Base-by-base conservation (phyloP, 1,284 basidiomycete genomes). In the Salmacisia buchloeana region DNA sequence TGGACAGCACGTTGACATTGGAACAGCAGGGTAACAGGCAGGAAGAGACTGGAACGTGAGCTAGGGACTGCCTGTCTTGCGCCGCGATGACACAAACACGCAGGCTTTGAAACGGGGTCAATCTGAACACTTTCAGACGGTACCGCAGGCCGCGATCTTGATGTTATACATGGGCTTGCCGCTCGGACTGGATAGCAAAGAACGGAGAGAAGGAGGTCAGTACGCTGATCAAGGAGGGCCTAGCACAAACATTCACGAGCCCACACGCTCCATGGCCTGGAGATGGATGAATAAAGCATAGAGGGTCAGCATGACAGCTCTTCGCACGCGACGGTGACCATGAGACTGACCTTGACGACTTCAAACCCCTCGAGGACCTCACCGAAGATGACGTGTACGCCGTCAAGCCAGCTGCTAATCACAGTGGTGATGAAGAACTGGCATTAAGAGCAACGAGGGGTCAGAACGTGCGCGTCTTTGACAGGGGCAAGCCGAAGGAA, bases 381-480 rank as follows among this genome's bases (percentile, higher is more conserved):
- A 46, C 77, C 77, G 60, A 79, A 79, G 31, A 79, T 76, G 52
- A 75, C 71, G 65, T 72, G 72, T 34, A 66, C 62, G 38, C 69
- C 66, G 57, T 78, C 76, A 27, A 79, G 66, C 75, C 75, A 77
- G 25, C 63, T 58, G 7, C 78, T 80, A 58, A 68, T 66, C 31
- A 73, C 74, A 13, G 74, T 76, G 66, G 76, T 78, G 60, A 79
- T 75, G 62, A 79, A 78, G 69, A 78, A 79, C 65, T 76, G 71
- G 3, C 18, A 36, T n/a, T n/a, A n/a, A n/a, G n/a, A n/a, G n/a
- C n/a, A n/a, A n/a, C n/a, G n/a, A n/a, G n/a, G n/a, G n/a, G 39
- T 41, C 39, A 41, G n/a, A 15, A 56, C n/a, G 35, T 38, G 3
- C 18, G 31, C 25, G 15, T 18, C 10, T 2, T 31, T 29, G 15